These are phyloP conservation scores for Acer campestre DNA, from an alignment of 345 rosid species.

Conservation along the genomic window DNA sequence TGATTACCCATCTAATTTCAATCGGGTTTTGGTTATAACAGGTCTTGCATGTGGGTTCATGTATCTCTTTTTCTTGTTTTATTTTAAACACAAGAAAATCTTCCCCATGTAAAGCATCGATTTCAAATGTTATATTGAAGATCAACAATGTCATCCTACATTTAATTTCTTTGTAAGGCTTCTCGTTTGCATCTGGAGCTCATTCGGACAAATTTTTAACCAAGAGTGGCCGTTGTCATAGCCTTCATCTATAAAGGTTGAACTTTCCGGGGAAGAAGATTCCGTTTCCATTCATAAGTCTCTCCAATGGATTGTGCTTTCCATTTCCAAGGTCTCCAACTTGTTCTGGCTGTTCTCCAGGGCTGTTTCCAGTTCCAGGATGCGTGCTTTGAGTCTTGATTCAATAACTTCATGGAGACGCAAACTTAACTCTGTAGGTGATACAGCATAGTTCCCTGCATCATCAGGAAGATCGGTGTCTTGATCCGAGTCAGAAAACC, in stretches of 20 bases:
- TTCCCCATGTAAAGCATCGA: slow-evolving; percentile 56
- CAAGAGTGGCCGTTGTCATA: not conserved
- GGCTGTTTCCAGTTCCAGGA: slow-evolving; percentile 39
- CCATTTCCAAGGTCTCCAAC: slow-evolving; percentile 19
- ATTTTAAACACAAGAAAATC: slow-evolving; percentile 81
- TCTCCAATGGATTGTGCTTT: not conserved
- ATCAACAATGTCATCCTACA: not conserved
- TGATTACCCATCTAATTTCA: slow-evolving; percentile 61
- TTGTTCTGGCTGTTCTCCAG: slow-evolving; percentile 30
- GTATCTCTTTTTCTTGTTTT: slow-evolving; percentile 64
- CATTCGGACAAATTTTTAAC: not conserved
- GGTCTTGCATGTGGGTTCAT: slow-evolving; percentile 55
- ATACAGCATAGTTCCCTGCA: slow-evolving; percentile 20
- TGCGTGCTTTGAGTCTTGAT: slow-evolving; percentile 30
- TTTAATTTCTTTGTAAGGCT: slow-evolving; percentile 4
- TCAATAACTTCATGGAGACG: slow-evolving; percentile 40
- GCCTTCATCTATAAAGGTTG: not conserved
- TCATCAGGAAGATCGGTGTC: slow-evolving; percentile 9
- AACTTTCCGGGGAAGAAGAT: slow-evolving; percentile 11
- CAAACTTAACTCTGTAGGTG: slow-evolving; percentile 33
- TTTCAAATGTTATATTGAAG: slow-evolving; percentile 4
- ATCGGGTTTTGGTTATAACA: slow-evolving; percentile 73
- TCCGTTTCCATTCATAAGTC: slow-evolving; percentile 8
- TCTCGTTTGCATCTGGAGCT: not conserved
- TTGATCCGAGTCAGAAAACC: slow-evolving; percentile 16